Evolutionary conservation across 805 yeast species (phyloP).

Genomic region (Yamadazyma sp.): DNA sequence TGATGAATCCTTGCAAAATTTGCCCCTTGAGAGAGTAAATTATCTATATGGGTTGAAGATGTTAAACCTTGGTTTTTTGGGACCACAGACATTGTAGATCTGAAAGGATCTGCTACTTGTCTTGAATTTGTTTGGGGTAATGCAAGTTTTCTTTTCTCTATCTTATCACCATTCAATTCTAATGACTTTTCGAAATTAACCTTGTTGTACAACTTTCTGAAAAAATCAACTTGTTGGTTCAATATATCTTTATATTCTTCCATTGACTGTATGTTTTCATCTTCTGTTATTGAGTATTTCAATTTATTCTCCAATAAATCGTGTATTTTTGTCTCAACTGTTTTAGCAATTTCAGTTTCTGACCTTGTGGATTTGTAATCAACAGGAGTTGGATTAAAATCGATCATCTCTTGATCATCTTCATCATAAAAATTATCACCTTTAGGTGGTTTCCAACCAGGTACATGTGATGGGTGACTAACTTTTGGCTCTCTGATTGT

Average conservation of each 20-base stretch:
- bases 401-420: constrained; percentile 17
- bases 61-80: constrained; percentile 43
- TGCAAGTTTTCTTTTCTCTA: constrained; percentile 42
- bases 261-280: constrained; percentile 30
- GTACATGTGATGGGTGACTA: constrained; percentile 45
- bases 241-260: constrained; percentile 64
- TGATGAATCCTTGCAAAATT: constrained; percentile 66
- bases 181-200: constrained; percentile 32
- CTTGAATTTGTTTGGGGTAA: constrained; percentile 39
- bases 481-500: constrained; percentile 33
- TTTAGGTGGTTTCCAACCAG: constrained; percentile 36
- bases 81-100: constrained; percentile 40
- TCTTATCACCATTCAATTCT: constrained; percentile 47
- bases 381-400: constrained; percentile 27
- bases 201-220: constrained; percentile 44
- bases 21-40: constrained; percentile 72
- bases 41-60: constrained; percentile 61
- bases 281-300: constrained; percentile 38
- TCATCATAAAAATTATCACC: constrained; percentile 13
- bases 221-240: constrained; percentile 47
- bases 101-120: constrained; percentile 43
- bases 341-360: constrained; percentile 21
- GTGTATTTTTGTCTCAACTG: constrained; percentile 23
- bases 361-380: constrained; percentile 17
- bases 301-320: constrained; percentile 26